Percentiles rank a stretch among this genome's conserved stretches.
These are phyloP conservation scores for Nidularia sp. DNA, from an alignment of 768 basidiomycete species.

Conservation along the genomic window DNA sequence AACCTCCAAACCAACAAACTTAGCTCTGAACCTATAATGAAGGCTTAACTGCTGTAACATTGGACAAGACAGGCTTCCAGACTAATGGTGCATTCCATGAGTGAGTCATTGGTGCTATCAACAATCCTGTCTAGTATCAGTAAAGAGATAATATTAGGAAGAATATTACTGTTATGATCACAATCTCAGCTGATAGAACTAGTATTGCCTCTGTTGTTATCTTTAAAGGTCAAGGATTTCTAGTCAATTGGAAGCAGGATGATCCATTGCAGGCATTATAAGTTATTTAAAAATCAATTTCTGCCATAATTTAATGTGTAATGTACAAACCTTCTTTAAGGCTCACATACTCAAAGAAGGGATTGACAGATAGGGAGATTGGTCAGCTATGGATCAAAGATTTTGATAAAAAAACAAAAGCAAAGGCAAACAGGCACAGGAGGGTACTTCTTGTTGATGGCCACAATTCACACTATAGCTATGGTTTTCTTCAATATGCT, in stretches of 20 bases:
- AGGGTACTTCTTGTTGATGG: slow-evolving; percentile 28
- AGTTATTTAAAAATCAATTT: no score
- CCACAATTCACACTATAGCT: slow-evolving; percentile 25
- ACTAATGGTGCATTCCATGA: neutral
- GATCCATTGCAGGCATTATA: slow-evolving; percentile 19
- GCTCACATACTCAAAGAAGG: slow-evolving; percentile 21
- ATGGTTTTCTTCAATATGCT: slow-evolving; percentile 22
- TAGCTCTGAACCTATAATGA: no score
- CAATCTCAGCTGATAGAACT: slow-evolving; percentile 35
- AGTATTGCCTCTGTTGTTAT: slow-evolving; percentile 22
- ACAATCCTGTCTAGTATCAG: slow-evolving; percentile 22
- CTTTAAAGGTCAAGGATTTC: slow-evolving; percentile 24
- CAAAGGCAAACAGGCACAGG: slow-evolving; percentile 6
- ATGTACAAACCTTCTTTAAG: slow-evolving; percentile 1
- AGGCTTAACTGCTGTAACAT: no score
- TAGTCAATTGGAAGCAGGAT: slow-evolving; percentile 19
- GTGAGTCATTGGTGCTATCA: neutral
- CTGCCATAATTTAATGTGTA: neutral
- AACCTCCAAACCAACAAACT: no score
- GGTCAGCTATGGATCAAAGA: slow-evolving; percentile 28
- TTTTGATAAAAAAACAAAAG: slow-evolving; percentile 16
- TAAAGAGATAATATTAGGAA: slow-evolving; percentile 24
- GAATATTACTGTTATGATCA: slow-evolving; percentile 35
- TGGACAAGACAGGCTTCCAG: neutral
- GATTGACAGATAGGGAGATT: slow-evolving; percentile 32